Percentiles rank a stretch among this genome's conserved stretches.
Evolutionary conservation across 768 basidiomycete genomes (phyloP).

Genomic region (Pisolithus orientalis): DNA sequence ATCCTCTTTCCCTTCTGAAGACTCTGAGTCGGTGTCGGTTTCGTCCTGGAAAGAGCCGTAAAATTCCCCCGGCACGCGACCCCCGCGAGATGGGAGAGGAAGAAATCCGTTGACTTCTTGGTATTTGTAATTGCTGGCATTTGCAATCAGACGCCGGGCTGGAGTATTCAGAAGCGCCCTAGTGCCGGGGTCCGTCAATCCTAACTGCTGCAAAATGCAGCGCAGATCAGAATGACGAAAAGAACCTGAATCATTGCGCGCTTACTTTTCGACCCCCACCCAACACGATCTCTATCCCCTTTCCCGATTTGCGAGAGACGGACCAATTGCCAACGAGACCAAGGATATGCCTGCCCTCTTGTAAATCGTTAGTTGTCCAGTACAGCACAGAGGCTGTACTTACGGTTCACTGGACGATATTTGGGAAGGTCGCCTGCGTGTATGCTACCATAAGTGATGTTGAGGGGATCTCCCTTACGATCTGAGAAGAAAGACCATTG

Average conservation of each 20-base stretch:
- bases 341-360: slow-evolving; percentile 47
- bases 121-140: slow-evolving; percentile 39
- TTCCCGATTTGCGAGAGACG: slow-evolving; percentile 47
- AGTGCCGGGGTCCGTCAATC: slow-evolving; percentile 52
- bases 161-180: slow-evolving; percentile 47
- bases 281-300: slow-evolving; percentile 54
- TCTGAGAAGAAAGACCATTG: slow-evolving; percentile 53
- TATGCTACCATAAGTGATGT: slow-evolving; percentile 61
- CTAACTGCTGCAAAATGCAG: slow-evolving; percentile 32
- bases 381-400: slow-evolving; percentile 17
- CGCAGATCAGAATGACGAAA: slow-evolving; percentile 4
- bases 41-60: slow-evolving; percentile 40
- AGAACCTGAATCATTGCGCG: neutral
- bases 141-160: slow-evolving; percentile 39
- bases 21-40: slow-evolving; percentile 29
- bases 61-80: slow-evolving; percentile 34
- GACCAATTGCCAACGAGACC: slow-evolving; percentile 51
- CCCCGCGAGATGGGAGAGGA: slow-evolving; percentile 42
- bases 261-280: slow-evolving; percentile 39
- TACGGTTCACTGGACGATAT: slow-evolving; percentile 55
- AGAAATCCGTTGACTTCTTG: slow-evolving; percentile 66
- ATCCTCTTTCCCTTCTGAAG: slow-evolving; percentile 23
- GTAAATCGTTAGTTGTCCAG: slow-evolving; percentile 44
- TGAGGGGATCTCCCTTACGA: slow-evolving; percentile 57
- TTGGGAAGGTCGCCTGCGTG: slow-evolving; percentile 61